A percentile compares a stretch with the other conserved stretches of the same genome.
These are phyloP conservation scores for Canariomyces notabilis DNA, from an alignment of 2,329 filamentous ascomycete genomes.

Conservation along the genomic window DNA sequence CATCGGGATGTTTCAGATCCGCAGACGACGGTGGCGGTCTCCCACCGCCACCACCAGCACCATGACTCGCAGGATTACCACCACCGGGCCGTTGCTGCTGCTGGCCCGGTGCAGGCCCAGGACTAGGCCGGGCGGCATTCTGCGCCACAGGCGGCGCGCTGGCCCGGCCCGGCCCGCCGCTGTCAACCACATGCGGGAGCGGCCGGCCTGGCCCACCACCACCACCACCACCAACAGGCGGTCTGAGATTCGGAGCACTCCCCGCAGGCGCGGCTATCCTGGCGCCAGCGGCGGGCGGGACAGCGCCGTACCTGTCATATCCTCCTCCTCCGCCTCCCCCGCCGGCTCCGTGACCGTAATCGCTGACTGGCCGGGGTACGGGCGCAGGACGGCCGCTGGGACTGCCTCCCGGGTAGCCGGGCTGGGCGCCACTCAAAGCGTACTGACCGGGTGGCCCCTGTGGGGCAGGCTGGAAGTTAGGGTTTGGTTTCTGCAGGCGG, in stretches of 20 bases:
- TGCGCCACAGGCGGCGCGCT: constrained; percentile 15
- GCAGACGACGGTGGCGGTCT: constrained; percentile 32
- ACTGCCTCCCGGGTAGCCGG: constrained; percentile 15
- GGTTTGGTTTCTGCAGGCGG: constrained; percentile 36
- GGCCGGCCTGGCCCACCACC: constrained; percentile 25
- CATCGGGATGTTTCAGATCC: constrained; percentile 27
- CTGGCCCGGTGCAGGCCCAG: constrained; percentile 1
- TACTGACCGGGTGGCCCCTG: constrained; percentile 28
- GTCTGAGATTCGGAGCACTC: constrained; percentile 24
- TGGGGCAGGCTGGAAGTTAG: constrained; percentile 22
- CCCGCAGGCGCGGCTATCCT: constrained; percentile 16
- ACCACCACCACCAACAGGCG: background rate
- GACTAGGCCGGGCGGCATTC: constrained; percentile 5
- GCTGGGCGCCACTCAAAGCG: constrained; percentile 11
- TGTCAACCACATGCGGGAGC: constrained; percentile 20
- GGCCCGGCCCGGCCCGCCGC: constrained; percentile 8
- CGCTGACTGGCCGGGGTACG: constrained; percentile 32
- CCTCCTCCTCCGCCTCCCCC: too few relatives aligned
- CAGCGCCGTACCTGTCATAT: constrained; percentile 25
- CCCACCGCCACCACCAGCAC: constrained; percentile 6
- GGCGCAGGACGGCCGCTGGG: constrained; percentile 32
- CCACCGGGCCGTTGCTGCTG: too few relatives aligned
- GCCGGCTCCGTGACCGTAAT: constrained; percentile 23
- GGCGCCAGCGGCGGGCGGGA: constrained; percentile 22
- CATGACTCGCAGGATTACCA: too few relatives aligned